phyloP scores from a whole-genome alignment of 352 stramenopile species.

The Phytophthora ramorum region DNA sequence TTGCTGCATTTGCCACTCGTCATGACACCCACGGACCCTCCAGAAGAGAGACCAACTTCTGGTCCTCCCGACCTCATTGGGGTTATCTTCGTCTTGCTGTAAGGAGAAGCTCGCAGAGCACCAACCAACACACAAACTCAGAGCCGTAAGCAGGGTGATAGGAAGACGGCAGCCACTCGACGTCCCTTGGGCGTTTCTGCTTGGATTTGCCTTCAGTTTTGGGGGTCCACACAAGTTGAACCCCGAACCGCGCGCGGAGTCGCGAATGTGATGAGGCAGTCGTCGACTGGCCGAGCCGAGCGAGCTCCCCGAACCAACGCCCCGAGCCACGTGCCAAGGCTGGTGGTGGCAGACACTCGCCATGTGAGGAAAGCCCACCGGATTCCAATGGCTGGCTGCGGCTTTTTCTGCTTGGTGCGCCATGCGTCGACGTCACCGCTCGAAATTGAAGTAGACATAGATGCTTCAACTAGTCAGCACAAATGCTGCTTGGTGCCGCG shows the following conservation, averaged over 20 bases:
- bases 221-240: slow-evolving; percentile 37
- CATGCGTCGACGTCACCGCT: slow-evolving; percentile 25
- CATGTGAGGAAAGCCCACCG: not conserved
- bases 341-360: too few species aligned
- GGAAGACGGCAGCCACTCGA: not conserved
- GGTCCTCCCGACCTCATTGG: too few species aligned
- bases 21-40: too few species aligned
- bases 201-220: slow-evolving; percentile 35
- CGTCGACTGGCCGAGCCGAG: slow-evolving; percentile 14
- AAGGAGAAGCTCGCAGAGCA: too few species aligned
- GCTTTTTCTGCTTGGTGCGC: slow-evolving; percentile 33
- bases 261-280: slow-evolving; percentile 32
- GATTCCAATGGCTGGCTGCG: too few species aligned
- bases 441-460: slow-evolving; percentile 26
- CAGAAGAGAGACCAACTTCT: too few species aligned
- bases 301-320: too few species aligned
- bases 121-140: too few species aligned
- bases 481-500: slow-evolving; percentile 29
- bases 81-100: too few species aligned
- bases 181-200: not conserved
- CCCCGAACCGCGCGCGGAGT: slow-evolving; percentile 11
- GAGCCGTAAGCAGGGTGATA: too few species aligned
- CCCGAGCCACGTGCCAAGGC: too few species aligned
- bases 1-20: too few species aligned
- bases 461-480: slow-evolving; percentile 23